phyloP scores from a whole-genome alignment of 352 stramenopile species.

The Globisporangium megalacanthum region DNA sequence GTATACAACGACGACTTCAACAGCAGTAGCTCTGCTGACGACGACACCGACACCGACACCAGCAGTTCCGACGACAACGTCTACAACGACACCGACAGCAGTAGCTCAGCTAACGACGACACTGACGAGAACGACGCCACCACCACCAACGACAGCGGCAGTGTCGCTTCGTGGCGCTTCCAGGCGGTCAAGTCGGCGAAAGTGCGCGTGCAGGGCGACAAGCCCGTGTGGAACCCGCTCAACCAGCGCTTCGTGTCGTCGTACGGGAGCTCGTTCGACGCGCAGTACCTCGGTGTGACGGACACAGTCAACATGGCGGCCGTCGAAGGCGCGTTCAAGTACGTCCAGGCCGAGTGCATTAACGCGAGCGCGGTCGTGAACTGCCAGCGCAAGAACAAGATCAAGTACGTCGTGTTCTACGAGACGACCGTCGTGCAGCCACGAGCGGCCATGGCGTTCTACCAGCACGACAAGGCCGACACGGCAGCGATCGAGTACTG shows the following conservation, averaged over 20 bases:
- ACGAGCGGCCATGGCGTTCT: slow-evolving; percentile 32
- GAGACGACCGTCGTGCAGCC: slow-evolving; percentile 49
- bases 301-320: slow-evolving; percentile 52
- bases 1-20: neutral
- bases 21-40: neutral
- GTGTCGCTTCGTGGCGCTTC: neutral
- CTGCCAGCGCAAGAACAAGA: slow-evolving; percentile 51
- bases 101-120: neutral
- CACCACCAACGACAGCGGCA: too few species aligned
- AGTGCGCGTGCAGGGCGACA: too few species aligned
- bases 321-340: slow-evolving; percentile 54
- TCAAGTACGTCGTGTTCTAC: slow-evolving; percentile 18
- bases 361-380: slow-evolving; percentile 29
- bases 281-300: slow-evolving; percentile 28
- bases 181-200: neutral
- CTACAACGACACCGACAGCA: neutral
- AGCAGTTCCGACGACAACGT: neutral
- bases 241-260: neutral
- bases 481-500: slow-evolving; percentile 33
- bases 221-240: neutral
- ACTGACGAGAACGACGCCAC: neutral
- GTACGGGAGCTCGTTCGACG: neutral
- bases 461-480: slow-evolving; percentile 24
- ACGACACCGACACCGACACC: too few species aligned
- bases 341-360: slow-evolving; percentile 60